Base-by-base conservation (phyloP, 2,329 filamentous ascomycete species). In the Phyllosticta citrichinensis region DNA sequence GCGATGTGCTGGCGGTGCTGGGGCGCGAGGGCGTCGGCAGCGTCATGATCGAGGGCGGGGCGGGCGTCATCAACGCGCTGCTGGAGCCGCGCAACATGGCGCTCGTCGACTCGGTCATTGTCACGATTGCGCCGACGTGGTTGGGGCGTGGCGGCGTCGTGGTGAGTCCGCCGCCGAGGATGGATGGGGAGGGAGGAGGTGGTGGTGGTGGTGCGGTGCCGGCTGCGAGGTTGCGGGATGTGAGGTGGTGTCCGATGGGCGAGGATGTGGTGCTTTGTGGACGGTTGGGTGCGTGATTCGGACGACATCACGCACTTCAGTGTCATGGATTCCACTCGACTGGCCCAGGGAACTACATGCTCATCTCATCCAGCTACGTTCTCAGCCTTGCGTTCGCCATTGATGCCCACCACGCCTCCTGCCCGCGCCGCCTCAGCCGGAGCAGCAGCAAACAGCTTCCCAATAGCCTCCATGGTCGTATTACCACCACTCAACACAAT, bases 41-140 rank as follows among this genome's bases (percentile, higher is more conserved):
- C 70, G 79, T 97, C 62, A 97, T 97, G 93, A 81, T 97, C 56
- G 93, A 97, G 73, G 93, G 93, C 0, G 93, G 93, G 11, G 92
- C 83, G 0, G 78, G 80, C 11, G 85, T 97, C 35, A 90, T 97
- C 70, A 95, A 94, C 70, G 83, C 87, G 47, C 75, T 97, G 19
- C 79, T 97, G n/a, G 78, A 81, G 50, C 79, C 82, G 2, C 76
- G 77, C 27, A 83, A 85, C 67, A 77, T 83, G 17, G 67, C 71
- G n/a, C 76, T 91, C 9, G 79, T 96, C 52, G 82, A 90, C 69
- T 87, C 87, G 2, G 86, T 96, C 56, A 88, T 97, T 67, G 81
- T 97, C 62, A 97, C 93, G 0, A 85, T 97, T 68, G 91, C 93
- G 2, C 93, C 93, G 9, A 90, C 86, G 0, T 97, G 91, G 83